Evolutionary conservation across 768 basidiomycete genomes (phyloP), one percentile per base, ranked within the genome.

Genomic region (Amanita inopinata): DNA sequence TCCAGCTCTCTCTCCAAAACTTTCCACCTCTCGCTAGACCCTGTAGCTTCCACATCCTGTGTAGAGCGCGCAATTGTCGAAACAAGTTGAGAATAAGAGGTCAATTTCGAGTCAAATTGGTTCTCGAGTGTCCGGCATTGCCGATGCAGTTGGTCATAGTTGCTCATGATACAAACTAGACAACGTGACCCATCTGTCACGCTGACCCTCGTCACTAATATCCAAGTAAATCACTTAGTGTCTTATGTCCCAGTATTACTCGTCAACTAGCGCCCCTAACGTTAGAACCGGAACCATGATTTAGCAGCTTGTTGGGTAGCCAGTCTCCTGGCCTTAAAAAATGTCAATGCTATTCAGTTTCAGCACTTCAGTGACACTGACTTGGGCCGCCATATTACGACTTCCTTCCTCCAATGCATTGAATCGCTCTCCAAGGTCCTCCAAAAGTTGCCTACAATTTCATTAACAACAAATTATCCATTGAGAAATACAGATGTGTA

Each of bases 61-160:
- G 61, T 67, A 14, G 61, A 61, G 43, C 66, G 66, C 9, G 76
- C 74, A 48, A 83, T 70, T 22, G 69, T 70, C 3, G 83, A 75
- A 5, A 86, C 90, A 31, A 96, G 69, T 52, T 89, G 86, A 14
- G 89, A 78, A 62, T 98, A 98, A 7, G 88, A 71, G 0, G 89
- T 89, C 22, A 99, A 71, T 59, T 96, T 94, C 23, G 84, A 67
- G 56, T 96, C 90, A 49, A 98, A 85, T 17, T 90, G 73, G 34
- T 90, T 89, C 58, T 98, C 94, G 19, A 97, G 78, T 3, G 92
- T 92, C 53, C 93, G 73, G 63, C 89, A 89, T 61, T 94, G 91
- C 41, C 91, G 69, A 54, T 96, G 86, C 23, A 97, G 71, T 43
- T 83, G 76, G 52, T 98, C 94, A 66, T 92, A 93, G 51, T 67